These are phyloP conservation scores for Aspergillus jensenii DNA, from an alignment of 2,329 filamentous ascomycete genomes.

Conservation along the genomic window DNA sequence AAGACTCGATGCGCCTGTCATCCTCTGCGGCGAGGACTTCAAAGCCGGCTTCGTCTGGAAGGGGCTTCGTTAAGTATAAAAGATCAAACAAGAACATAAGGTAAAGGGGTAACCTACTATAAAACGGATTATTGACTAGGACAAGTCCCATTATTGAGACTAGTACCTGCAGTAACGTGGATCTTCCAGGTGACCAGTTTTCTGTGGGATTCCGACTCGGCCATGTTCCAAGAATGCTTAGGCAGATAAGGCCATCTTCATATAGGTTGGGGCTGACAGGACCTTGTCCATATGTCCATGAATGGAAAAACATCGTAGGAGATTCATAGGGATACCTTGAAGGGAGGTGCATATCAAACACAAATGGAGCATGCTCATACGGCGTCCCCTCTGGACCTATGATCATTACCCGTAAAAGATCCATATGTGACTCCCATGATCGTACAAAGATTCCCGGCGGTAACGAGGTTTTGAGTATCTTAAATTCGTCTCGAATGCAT, in stretches of 20 bases:
- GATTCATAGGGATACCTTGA: conserved; percentile 52
- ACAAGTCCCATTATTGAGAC: conserved; percentile 59
- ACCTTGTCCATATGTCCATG: conserved; percentile 54
- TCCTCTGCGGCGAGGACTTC: conserved; percentile 51
- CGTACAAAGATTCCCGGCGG: conserved; percentile 59
- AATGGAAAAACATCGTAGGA: conserved; percentile 59
- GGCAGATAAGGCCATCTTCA: conserved; percentile 62
- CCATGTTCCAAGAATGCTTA: conserved; percentile 62
- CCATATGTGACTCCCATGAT: conserved; percentile 59
- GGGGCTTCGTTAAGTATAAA: background rate
- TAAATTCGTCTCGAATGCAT: conserved; percentile 58
- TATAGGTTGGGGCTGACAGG: conserved; percentile 64
- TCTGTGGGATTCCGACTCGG: conserved; percentile 53
- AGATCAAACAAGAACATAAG: background rate
- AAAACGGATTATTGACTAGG: conserved; percentile 61
- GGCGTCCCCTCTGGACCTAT: conserved; percentile 60
- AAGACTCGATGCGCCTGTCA: conserved; percentile 47
- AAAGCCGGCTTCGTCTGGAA: conserved; percentile 59
- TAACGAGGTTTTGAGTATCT: conserved; percentile 55
- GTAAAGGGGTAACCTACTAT: conserved; percentile 44
- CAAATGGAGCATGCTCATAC: conserved; percentile 61
- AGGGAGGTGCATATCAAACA: conserved; percentile 58
- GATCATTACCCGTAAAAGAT: conserved; percentile 59
- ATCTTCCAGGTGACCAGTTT: conserved; percentile 53
- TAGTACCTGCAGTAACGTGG: conserved; percentile 57